These are phyloP conservation scores for Pyricularia sp. DNA, from an alignment of 2,329 filamentous ascomycete species.

Conservation along the genomic window DNA sequence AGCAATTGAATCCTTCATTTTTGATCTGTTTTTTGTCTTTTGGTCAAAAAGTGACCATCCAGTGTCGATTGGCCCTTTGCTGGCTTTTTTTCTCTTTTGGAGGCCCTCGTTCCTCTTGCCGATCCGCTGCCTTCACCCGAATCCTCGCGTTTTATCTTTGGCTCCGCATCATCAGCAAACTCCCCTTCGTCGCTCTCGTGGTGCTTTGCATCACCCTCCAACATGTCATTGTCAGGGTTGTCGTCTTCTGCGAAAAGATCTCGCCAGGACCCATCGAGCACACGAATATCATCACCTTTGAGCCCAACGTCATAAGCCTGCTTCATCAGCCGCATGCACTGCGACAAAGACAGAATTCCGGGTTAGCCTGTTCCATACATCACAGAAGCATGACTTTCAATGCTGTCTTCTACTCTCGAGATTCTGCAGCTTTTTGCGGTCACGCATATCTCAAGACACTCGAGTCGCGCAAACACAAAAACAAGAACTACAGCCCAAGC, in stretches of 20 bases:
- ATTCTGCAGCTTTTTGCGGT: background rate
- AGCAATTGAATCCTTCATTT: background rate
- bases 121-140: background rate
- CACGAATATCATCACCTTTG: background rate
- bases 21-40: conserved; percentile 6
- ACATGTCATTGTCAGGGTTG: background rate
- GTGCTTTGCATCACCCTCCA: background rate
- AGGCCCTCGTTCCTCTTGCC: background rate
- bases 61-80: conserved; percentile 1
- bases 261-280: conserved; percentile 1
- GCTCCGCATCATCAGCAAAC: conserved; percentile 1
- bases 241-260: background rate
- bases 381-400: background rate
- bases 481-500: background rate
- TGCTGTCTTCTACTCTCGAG: background rate
- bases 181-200: conserved; percentile 2
- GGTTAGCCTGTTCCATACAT: background rate
- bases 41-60: background rate
- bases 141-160: background rate
- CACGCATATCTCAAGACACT: background rate
- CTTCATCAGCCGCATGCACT: conserved; percentile 1
- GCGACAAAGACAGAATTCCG: background rate
- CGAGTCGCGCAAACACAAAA: background rate
- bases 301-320: conserved; percentile 2
- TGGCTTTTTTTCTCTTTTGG: background rate